phyloP scores from a whole-genome alignment of 2,329 filamentous ascomycete genomes.

The Bipolaris victoriae region DNA sequence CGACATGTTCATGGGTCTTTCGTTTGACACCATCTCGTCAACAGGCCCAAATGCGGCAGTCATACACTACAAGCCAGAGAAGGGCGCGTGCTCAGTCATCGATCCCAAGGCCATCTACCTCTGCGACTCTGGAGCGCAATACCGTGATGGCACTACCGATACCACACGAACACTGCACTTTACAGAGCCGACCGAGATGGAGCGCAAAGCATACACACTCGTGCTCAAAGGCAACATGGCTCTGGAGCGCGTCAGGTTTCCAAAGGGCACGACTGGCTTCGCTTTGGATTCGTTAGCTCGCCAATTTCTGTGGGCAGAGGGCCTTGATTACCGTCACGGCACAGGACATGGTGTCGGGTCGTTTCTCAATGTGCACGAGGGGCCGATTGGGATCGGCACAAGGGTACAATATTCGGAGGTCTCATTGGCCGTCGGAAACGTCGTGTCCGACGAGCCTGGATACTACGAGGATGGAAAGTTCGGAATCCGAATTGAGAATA shows the following conservation, averaged over 20 bases:
- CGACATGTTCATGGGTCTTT: constrained; percentile 83
- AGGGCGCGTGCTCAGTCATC: constrained; percentile 78
- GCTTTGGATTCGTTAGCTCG: constrained; percentile 87
- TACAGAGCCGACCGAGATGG: constrained; percentile 78
- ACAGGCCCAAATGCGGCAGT: constrained; percentile 91
- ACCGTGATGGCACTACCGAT: constrained; percentile 92
- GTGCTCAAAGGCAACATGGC: constrained; percentile 94
- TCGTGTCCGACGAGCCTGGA: constrained; percentile 93
- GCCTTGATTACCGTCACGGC: constrained; percentile 93
- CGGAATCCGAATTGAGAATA: constrained; percentile 95
- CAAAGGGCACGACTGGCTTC: constrained; percentile 93
- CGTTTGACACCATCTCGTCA: constrained; percentile 94
- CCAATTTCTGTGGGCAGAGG: constrained; percentile 90
- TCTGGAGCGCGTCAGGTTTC: constrained; percentile 84
- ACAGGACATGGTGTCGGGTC: constrained; percentile 96
- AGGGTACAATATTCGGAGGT: constrained; percentile 91
- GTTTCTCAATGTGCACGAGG: constrained; percentile 95
- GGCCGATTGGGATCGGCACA: constrained; percentile 94
- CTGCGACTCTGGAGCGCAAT: constrained; percentile 97
- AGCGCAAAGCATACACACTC: constrained; percentile 89
- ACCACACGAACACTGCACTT: constrained; percentile 95
- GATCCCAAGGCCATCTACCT: constrained; percentile 88
- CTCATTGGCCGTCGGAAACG: constrained; percentile 86
- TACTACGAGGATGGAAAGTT: constrained; percentile 97
- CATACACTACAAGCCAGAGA: constrained; percentile 91